Evolutionary conservation across 768 basidiomycete genomes (phyloP).

Genomic region (Psilocybe subaeruginosa): DNA sequence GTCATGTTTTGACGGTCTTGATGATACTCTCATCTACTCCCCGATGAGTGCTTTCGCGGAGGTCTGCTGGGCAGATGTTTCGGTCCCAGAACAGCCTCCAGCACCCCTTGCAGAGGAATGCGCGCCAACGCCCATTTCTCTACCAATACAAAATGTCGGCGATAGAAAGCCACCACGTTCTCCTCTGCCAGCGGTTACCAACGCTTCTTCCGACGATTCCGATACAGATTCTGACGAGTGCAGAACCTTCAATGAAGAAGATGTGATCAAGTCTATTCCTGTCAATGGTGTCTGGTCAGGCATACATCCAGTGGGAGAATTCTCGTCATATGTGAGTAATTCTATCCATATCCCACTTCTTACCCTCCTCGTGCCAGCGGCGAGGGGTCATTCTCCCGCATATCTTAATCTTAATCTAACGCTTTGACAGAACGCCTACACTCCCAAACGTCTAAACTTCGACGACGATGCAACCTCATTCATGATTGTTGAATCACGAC

Average conservation of each 20-base stretch:
- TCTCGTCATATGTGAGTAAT: conserved; percentile 21
- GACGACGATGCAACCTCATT: conserved; percentile 25
- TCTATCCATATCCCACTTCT: conserved; percentile 5
- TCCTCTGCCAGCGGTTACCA: conserved; percentile 15
- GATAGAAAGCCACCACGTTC: conserved; percentile 14
- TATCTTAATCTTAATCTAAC: conserved; percentile 11
- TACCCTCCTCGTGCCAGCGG: conserved; percentile 6
- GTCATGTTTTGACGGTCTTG: conserved; percentile 41
- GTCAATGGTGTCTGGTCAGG: conserved; percentile 14
- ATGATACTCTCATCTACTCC: conserved; percentile 36
- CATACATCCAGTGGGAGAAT: conserved; percentile 16
- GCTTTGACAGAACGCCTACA: neutral
- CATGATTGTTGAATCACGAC: conserved; percentile 23
- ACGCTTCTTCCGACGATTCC: conserved; percentile 26
- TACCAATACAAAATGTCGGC: neutral
- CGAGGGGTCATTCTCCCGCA: conserved; percentile 6
- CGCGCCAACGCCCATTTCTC: conserved; percentile 2
- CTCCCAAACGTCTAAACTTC: conserved; percentile 18
- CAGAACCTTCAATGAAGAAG: conserved; percentile 26
- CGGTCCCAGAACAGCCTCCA: conserved; percentile 6
- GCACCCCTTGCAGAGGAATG: neutral
- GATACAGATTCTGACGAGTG: conserved; percentile 31
- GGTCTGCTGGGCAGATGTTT: conserved; percentile 37
- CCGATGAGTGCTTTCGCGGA: conserved; percentile 39
- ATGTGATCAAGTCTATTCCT: conserved; percentile 9